These are phyloP conservation scores for Populus alba DNA, from an alignment of 345 rosid genomes.

Conservation along the genomic window DNA sequence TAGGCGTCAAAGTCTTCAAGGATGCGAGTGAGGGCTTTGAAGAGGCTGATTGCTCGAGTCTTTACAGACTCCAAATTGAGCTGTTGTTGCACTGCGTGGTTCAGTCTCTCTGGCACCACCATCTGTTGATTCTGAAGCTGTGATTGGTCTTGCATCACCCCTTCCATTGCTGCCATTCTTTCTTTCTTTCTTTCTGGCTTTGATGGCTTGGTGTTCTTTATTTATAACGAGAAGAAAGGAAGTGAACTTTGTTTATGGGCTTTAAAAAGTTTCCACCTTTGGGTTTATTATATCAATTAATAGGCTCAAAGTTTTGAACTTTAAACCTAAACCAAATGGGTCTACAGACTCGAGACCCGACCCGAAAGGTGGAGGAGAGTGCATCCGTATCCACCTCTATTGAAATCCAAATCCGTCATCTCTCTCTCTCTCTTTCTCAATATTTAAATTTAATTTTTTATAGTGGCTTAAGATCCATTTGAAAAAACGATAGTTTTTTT, in stretches of 20 bases:
- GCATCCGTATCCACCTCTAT: background rate
- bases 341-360: background rate
- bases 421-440: too few species aligned
- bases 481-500: too few species aligned
- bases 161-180: slow-evolving; percentile 16
- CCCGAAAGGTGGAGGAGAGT: background rate
- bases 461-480: too few species aligned
- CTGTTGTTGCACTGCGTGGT: slow-evolving; percentile 59
- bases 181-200: background rate
- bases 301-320: background rate
- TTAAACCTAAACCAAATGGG: background rate
- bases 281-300: too few species aligned
- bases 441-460: too few species aligned
- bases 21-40: slow-evolving; percentile 80
- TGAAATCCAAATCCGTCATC: too few species aligned
- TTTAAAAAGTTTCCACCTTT: too few species aligned
- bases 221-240: too few species aligned
- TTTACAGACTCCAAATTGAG: slow-evolving; percentile 75
- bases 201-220: background rate
- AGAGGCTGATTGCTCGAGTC: slow-evolving; percentile 73
- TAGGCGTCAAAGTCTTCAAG: slow-evolving; percentile 82
- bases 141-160: slow-evolving; percentile 18
- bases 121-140: slow-evolving; percentile 21
- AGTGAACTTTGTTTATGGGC: too few species aligned
- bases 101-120: slow-evolving; percentile 56